Evolutionary conservation across 805 yeast genomes (phyloP), one percentile per base, ranked within the genome.

Genomic region (Kuraishia hungarica): DNA sequence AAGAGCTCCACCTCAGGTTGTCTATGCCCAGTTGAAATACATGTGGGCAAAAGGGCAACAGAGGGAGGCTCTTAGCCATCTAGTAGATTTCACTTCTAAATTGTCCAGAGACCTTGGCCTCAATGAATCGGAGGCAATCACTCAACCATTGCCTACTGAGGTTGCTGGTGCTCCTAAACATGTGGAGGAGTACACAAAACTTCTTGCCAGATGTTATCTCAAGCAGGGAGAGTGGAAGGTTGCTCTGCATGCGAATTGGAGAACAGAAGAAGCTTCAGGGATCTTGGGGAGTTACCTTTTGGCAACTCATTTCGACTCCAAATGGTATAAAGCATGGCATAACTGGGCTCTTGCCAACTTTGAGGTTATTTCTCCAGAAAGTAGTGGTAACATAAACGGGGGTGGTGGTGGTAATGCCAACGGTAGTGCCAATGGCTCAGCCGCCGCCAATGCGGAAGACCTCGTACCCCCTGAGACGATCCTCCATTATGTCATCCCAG

Each of bases 221-320:
- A 96, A 94, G 64, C 99, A 94, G 72, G 99, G 99, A 62, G 97
- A 94, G 69, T 94, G 99, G 99, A 94, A 91, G 66, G 88, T 93
- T 57, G 85, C 87, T 0, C 71, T 93, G 60, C 86, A 87, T 56
- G 79, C 76, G 51, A 82, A 82, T 59, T 93, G 98, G 98, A 80
- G 89, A 57, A 78, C 83, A 10, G 87, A 84, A 58, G 81, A 80
- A 56, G 68, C 74, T 6, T 92, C 90, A 50, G 87, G 92, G 1
- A 90, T 94, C 60, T 72, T 94, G 57, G 97, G 97, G 13, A 91
- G 97, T 0, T 94, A 89, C 67, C 73, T 94, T 55, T 75, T 94
- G 59, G 98, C 99, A 0, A 93, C 99, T 0, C 97, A 92, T 67
- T 93, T 94, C 69, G 97, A 94, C 67, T 77, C 81, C 39, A 80